phyloP scores from a whole-genome alignment of 1,284 basidiomycete species.

The Cryptococcus floricola region DNA sequence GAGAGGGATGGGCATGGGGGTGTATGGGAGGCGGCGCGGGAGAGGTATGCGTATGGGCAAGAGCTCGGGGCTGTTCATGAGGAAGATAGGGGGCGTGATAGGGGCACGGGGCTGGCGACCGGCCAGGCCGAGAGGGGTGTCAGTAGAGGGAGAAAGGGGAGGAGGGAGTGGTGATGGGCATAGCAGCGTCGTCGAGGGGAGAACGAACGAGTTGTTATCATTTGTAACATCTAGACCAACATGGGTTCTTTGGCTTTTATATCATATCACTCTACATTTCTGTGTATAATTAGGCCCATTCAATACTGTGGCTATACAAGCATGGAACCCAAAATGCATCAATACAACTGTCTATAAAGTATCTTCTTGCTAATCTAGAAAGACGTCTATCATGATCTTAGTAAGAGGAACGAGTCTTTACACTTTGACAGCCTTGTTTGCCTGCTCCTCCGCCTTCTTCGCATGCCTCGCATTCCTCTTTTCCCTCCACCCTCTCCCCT shows the following conservation, averaged over 20 bases:
- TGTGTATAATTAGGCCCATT: not conserved
- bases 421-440: not conserved
- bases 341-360: too few species aligned
- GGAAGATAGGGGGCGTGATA: constrained; percentile 1
- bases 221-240: not conserved
- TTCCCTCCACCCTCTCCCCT: constrained; percentile 35
- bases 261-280: not conserved
- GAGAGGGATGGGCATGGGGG: not conserved
- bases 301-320: too few species aligned
- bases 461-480: constrained; percentile 13
- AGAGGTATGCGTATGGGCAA: constrained; percentile 13
- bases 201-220: not conserved
- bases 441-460: constrained; percentile 4
- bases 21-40: not conserved
- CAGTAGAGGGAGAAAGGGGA: constrained; percentile 7
- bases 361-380: too few species aligned
- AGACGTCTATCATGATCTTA: too few species aligned
- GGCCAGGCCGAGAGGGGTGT: constrained; percentile 11
- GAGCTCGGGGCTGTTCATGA: constrained; percentile 17
- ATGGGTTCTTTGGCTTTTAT: not conserved
- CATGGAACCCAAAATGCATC: too few species aligned
- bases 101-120: not conserved
- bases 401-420: too few species aligned
- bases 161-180: not conserved
- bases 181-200: not conserved